Evolutionary conservation across 805 yeast species (phyloP).

Genomic region (Kluyveromyces starmeri): DNA sequence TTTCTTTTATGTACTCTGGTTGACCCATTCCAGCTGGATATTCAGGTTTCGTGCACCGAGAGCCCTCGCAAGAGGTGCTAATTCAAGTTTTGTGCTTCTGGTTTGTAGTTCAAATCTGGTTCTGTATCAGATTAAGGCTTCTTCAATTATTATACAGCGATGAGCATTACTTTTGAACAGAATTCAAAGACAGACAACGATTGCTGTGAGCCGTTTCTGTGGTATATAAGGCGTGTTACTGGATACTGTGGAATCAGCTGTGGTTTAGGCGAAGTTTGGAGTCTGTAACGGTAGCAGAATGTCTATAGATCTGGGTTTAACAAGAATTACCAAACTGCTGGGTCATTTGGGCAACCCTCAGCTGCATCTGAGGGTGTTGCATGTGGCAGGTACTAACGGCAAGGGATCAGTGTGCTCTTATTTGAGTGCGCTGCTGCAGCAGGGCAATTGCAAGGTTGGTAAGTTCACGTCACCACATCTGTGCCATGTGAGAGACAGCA

Average conservation of each 20-base stretch:
- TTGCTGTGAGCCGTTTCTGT: too few species aligned
- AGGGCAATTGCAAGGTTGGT: slow-evolving; percentile 44
- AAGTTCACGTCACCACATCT: slow-evolving; percentile 88
- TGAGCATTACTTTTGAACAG: too few species aligned
- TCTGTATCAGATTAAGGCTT: too few species aligned
- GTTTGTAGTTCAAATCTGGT: too few species aligned
- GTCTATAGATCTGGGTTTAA: slow-evolving; percentile 53
- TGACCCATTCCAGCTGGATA: slow-evolving; percentile 15
- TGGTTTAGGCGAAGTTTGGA: too few species aligned
- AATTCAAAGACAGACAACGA: too few species aligned
- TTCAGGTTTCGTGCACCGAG: neutral
- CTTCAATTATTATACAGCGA: too few species aligned
- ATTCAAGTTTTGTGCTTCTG: too few species aligned
- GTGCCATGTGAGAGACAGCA: slow-evolving; percentile 62
- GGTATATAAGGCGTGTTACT: too few species aligned
- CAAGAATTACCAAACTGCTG: slow-evolving; percentile 40
- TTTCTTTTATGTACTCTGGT: slow-evolving; percentile 24
- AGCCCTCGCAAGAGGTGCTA: too few species aligned
- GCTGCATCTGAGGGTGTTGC: slow-evolving; percentile 54
- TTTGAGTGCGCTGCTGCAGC: slow-evolving; percentile 52
- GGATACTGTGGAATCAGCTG: too few species aligned
- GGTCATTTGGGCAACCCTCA: slow-evolving; percentile 62
- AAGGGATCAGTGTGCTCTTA: slow-evolving; percentile 91
- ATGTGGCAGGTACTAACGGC: slow-evolving; percentile 95
- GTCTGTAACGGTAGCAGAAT: too few species aligned